phyloP scores from a whole-genome alignment of 805 yeast species.

The Komagataella mondaviorum region DNA sequence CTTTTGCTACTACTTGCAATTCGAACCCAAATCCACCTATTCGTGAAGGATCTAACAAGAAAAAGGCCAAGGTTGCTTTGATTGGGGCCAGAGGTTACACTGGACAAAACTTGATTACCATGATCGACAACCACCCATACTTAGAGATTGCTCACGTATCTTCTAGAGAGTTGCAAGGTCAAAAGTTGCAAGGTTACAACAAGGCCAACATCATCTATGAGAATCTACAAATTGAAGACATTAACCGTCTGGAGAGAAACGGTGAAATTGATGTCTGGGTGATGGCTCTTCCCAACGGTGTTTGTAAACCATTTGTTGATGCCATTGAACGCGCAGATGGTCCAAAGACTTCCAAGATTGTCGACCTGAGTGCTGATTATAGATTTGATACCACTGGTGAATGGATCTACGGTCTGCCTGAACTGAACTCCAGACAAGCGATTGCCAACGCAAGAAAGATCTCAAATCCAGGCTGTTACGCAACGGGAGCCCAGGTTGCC shows the following conservation, averaged over 20 bases:
- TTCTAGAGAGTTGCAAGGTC: conserved; percentile 87
- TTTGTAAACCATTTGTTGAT: conserved; percentile 77
- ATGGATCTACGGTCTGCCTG: conserved; percentile 96
- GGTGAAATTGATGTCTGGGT: conserved; percentile 92
- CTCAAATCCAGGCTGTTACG: conserved; percentile 97
- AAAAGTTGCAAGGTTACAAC: conserved; percentile 75
- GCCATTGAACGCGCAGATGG: conserved; percentile 53
- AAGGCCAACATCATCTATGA: conserved; percentile 71
- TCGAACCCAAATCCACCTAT: conserved; percentile 65
- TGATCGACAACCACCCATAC: conserved; percentile 80
- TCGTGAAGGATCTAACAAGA: conserved; percentile 45
- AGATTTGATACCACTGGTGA: conserved; percentile 80
- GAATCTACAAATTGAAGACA: conserved; percentile 79
- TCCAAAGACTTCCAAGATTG: conserved; percentile 50
- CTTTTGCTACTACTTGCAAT: conserved; percentile 17
- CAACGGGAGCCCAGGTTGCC: conserved; percentile 95
- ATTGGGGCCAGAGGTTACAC: conserved; percentile 98
- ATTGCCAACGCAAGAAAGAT: conserved; percentile 69
- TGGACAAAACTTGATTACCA: conserved; percentile 81
- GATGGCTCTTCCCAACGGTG: conserved; percentile 98
- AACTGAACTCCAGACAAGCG: conserved; percentile 53
- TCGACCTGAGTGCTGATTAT: conserved; percentile 92
- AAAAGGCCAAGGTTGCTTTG: conserved; percentile 67
- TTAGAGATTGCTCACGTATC: conserved; percentile 88
- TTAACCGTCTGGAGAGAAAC: conserved; percentile 59